Evolutionary conservation across 768 basidiomycete species (phyloP), one percentile per base, ranked within the genome.

Genomic region (Kwoniella shandongensis): DNA sequence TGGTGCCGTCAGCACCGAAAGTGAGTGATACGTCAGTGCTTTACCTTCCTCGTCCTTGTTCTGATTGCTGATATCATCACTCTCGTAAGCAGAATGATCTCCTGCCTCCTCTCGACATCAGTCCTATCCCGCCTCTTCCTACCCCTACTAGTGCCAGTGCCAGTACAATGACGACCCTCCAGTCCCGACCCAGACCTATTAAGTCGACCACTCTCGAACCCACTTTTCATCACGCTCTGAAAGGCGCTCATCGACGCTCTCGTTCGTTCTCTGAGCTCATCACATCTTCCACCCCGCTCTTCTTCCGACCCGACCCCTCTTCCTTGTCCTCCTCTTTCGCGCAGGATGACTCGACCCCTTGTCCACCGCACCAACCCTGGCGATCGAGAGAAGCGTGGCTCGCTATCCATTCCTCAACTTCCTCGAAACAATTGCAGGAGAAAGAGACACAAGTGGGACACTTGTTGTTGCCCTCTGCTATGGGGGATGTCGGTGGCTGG

Each of bases 251-350:
- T 20, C 27, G 56, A 15, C 40, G 56, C 26, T 58, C 56, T 0
- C 29, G 56, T 25, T 58, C 56, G 2, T 58, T 58, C 49, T 58
- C 56, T 10, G 56, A 58, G 10, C 35, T 51, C 1, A 51, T 47
- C 49, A 44, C 56, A 1, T 48, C 46, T 1, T 57, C 55, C 18
- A 32, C n/a, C 3, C 20, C 25, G 8, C 8, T 22, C 18, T 38
- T 48, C 1, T n/a, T n/a, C n/a, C n/a, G n/a, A n/a, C n/a, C n/a
- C n/a, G n/a, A n/a, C n/a, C n/a, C n/a, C n/a, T n/a, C n/a, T n/a
- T n/a, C n/a, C n/a, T n/a, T n/a, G n/a, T n/a, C n/a, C n/a, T n/a
- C n/a, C n/a, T n/a, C n/a, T n/a, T n/a, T n/a, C n/a, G n/a, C n/a
- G n/a, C n/a, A n/a, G n/a, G n/a, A n/a, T n/a, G n/a, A n/a, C n/a